A percentile compares a stretch with the other conserved stretches of the same genome.
Conservation (phyloP, 148 eudicot species). For the Chenopodium suecicum region DNA sequence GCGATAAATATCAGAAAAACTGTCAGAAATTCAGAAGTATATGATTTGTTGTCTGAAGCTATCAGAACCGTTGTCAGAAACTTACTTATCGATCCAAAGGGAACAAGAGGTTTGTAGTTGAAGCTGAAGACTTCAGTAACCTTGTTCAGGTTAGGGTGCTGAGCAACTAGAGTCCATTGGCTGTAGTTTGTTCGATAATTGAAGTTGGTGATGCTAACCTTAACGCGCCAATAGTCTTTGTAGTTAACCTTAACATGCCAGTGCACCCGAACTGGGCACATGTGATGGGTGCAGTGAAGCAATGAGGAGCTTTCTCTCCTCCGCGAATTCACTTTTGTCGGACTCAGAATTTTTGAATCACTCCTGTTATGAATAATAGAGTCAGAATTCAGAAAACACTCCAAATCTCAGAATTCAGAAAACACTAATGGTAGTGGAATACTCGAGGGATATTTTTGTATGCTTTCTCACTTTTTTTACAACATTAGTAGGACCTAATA, state of each 20-base stretch:
- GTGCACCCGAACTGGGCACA: slow-evolving; percentile 91
- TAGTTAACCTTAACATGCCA: slow-evolving; percentile 93
- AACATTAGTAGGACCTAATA: too few relatives aligned
- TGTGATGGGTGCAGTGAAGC: slow-evolving; percentile 80
- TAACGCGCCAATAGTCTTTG: slow-evolving; percentile 86
- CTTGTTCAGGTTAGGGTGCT: slow-evolving; percentile 89
- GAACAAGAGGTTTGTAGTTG: slow-evolving; percentile 80
- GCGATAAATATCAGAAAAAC: slow-evolving; percentile 19
- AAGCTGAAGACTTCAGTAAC: slow-evolving; percentile 95
- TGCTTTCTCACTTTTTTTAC: too few relatives aligned
- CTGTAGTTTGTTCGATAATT: slow-evolving; percentile 79
- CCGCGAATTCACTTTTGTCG: slow-evolving; percentile 46
- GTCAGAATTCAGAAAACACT: neutral
- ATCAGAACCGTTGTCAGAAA: slow-evolving; percentile 1
- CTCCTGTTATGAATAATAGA: slow-evolving; percentile 35
- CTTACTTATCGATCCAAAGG: slow-evolving; percentile 76
- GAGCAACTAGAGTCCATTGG: slow-evolving; percentile 73
- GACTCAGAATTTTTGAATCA: slow-evolving; percentile 60
- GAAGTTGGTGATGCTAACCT: slow-evolving; percentile 78
- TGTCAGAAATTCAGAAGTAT: slow-evolving; percentile 2
- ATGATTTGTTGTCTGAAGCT: neutral
- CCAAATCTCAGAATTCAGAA: neutral
- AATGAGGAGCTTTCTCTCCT: slow-evolving; percentile 64
- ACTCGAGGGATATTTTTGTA: too few relatives aligned
- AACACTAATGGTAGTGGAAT: too few relatives aligned